Base-by-base conservation (phyloP, 2,329 filamentous ascomycete genomes). In the Cucurbitaria berberidis region DNA sequence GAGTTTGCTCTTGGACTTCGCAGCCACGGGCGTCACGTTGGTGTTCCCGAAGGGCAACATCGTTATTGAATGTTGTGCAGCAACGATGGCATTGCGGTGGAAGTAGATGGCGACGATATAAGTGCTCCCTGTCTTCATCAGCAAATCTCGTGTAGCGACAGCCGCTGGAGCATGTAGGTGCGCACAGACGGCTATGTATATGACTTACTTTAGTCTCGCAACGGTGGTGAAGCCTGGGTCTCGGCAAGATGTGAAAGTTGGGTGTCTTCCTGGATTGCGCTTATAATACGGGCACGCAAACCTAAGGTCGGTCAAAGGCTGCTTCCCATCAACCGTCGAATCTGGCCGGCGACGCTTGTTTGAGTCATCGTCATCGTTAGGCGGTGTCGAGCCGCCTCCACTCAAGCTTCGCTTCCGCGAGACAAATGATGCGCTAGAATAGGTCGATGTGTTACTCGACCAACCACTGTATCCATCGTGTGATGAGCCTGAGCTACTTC, bases 211-310 rank as follows among this genome's bases (percentile, higher is more conserved):
- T 3, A 67, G 40, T 36, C 64, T 48, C 3, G 64, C 60, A 21
- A 67, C 58, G n/a, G 60, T 62, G 5, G 54, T 61, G 42, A 67
- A 67, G 2, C 64, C 64, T 10, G 64, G 64, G 49, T 67, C 64
- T 3, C 64, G 58, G 50, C 64, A 67, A 0, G 64, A 67, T 15
- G 64, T 67, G 34, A 61, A 67, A 5, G 62, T 67, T 38, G 60
- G 58, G 51, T 65, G 64, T 15, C 59, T 45, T n/a, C 64, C 62
- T 2, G 64, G 64, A 35, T 65, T 65, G 5, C 64, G 53, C 46
- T 67, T 67, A 45, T 67, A 64, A 38, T 60, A 67, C 4, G 64
- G 64, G 42, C 64, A 67, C 2, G 64, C 64, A 38, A 65, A 65
- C 15, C 64, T 46, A 6, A 51, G 36, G 27, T 67, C 64, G 10